Evolutionary conservation across 2,329 filamentous ascomycete genomes (phyloP), one percentile per base, ranked within the genome.

Genomic region (Claviceps capensis): DNA sequence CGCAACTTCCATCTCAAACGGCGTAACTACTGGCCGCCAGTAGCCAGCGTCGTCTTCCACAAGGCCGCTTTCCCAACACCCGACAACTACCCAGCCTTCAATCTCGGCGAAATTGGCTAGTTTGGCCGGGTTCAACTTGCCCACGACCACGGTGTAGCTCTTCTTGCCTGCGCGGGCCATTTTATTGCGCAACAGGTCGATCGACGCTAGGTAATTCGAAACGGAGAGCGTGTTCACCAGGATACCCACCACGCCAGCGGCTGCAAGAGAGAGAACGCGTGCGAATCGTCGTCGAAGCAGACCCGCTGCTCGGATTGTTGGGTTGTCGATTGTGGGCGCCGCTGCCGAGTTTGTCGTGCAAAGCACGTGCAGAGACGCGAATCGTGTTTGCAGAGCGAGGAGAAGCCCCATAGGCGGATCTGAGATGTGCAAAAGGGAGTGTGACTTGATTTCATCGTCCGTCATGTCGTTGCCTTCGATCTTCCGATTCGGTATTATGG

Each of bases 31-130:
- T 0, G 90, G 89, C 60, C 82, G 80, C 77, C 84, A 97, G 63
- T 95, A 95, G 6, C 86, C 86, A 0, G 66, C 67, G 53, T 86
- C 85, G 57, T 89, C 88, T 60, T 96, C 91, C 4, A 98, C 80
- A 49, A 97, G 71, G 54, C 86, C 88, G 65, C 90, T 95, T 70
- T 98, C 93, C 93, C 93, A 98, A 68, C 93, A 98, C 2, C 93
- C 91, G 9, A 98, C 87, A 0, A 97, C 89, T 0, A 97, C 89
- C 93, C 93, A 98, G 16, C 89, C 91, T 44, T 89, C 91, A 5
- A 98, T 81, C 67, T 98, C 93, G 53, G 85, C 81, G 69, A 98
- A 98, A 67, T 98, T 98, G 48, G 93, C 93, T 22, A 98, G 76
- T 67, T 98, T 98, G 40, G 90, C 91, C 0, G 90, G 84, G 63